Base-by-base conservation (phyloP, 129 eudicot genomes). In the Ambrosia trifida region DNA sequence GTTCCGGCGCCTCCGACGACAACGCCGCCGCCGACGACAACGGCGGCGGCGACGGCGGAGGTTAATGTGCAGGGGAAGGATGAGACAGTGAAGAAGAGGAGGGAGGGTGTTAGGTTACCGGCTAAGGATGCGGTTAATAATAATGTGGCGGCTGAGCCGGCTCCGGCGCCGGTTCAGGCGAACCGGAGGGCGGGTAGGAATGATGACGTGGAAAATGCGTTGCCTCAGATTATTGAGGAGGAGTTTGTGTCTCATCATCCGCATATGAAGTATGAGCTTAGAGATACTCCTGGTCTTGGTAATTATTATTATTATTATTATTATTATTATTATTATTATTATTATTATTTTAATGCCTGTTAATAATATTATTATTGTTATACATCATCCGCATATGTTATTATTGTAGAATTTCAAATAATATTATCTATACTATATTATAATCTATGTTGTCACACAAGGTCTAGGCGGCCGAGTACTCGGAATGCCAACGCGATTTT, bases 211-310 rank as follows among this genome's bases (percentile, higher is more conserved):
- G 81, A 63, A 24, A 89, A 79, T 59, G 84, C 74, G 45, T 67
- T 83, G 84, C 91, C 85, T 6, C 91, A 79, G 43, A 43, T 69
- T 50, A 85, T 80, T 58, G 97, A 88, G 45, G 99, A 85, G 73
- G 97, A 81, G 31, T 85, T 87, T 60, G 78, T 79, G 33, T 71
- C 85, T 2, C 86, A 91, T 35, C 90, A 90, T 51, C 66, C 87
- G 5, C 96, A 95, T 81, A 90, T 95, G 94, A 95, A 87, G 83
- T 95, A 95, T 45, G 99, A 95, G 84, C 96, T 95, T 58, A 84
- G 99, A 83, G 99, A 95, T 78, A 73, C 89, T 36, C 99, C 99
- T 61, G 99, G 99, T 31, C 84, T 95, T 74, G 99, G 99, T 95
- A 79, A 83, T 66, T n/a, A 32, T 52, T 35, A 59, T 61, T 33